Conservation (phyloP, 345 rosid species). For the Durio zibethinus region DNA sequence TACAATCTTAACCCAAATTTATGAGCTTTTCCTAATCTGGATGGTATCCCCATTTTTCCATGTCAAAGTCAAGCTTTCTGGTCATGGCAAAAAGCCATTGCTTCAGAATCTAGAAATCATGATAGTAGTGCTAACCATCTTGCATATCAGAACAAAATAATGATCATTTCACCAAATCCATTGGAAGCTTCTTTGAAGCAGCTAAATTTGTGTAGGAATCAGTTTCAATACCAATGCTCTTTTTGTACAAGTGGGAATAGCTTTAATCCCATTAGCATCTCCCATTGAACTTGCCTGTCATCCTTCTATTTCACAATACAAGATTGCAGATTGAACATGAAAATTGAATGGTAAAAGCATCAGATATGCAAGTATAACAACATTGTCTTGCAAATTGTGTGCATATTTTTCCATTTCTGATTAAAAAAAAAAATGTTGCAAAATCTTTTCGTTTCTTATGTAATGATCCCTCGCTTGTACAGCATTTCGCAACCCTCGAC, state of each 20-base stretch:
- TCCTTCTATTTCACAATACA: background rate
- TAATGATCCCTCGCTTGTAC: conserved; percentile 59
- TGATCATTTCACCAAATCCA: background rate
- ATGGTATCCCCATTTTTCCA: background rate
- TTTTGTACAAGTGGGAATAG: background rate
- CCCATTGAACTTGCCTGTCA: no score
- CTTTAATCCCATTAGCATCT: background rate
- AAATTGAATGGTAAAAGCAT: background rate
- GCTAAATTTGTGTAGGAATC: background rate
- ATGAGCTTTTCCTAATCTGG: background rate
- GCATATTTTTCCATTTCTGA: no score
- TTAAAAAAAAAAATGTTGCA: no score
- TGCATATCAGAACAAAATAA: conserved; percentile 3
- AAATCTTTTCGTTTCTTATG: conserved; percentile 6
- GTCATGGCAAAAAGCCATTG: no score
- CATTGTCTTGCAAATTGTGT: no score
- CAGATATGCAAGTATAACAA: no score
- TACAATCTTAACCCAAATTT: background rate
- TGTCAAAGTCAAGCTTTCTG: background rate
- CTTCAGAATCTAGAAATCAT: background rate
- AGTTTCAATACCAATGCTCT: background rate
- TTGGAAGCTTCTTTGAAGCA: background rate
- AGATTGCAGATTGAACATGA: background rate
- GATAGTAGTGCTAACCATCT: background rate
- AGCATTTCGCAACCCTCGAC: conserved; percentile 74